These are phyloP conservation scores for Starmerella khaoyaiensis DNA, from an alignment of 805 yeast species.

Conservation along the genomic window DNA sequence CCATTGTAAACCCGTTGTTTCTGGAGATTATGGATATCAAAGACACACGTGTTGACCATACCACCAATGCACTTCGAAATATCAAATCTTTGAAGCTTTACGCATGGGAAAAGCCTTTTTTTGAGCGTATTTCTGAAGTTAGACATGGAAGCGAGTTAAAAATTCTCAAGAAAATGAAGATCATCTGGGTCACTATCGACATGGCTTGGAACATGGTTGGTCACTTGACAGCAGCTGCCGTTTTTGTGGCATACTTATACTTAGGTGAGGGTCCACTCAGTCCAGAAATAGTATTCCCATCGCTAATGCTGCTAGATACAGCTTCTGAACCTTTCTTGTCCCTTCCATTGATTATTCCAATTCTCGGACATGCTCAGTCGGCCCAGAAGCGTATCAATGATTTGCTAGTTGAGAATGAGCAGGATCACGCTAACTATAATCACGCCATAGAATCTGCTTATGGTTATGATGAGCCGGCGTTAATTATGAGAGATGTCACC, in stretches of 20 bases:
- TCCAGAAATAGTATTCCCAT: constrained; percentile 71
- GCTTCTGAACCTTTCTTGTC: constrained; percentile 27
- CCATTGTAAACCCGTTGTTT: constrained; percentile 40
- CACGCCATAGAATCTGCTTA: constrained; percentile 27
- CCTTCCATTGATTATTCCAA: constrained; percentile 8
- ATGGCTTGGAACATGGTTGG: constrained; percentile 63
- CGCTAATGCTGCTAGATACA: constrained; percentile 46
- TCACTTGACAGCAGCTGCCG: constrained; percentile 69
- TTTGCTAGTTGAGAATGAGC: constrained; percentile 11
- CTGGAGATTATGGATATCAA: constrained; percentile 79
- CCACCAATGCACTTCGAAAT: constrained; percentile 78
- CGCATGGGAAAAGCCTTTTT: constrained; percentile 77
- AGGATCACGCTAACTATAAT: constrained; percentile 5
- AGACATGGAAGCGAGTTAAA: constrained; percentile 33
- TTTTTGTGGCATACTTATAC: constrained; percentile 67
- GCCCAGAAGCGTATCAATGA: constrained; percentile 14
- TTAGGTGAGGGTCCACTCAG: constrained; percentile 52
- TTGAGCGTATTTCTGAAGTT: constrained; percentile 31
- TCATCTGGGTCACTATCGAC: constrained; percentile 54
- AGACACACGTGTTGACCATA: constrained; percentile 61
- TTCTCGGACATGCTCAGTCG: constrained; percentile 9
- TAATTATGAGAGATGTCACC: neutral
- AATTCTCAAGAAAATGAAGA: constrained; percentile 26
- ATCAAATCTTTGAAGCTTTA: constrained; percentile 76
- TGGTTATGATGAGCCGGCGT: constrained; percentile 33